A percentile compares a stretch with the other conserved stretches of the same genome.
phyloP scores from a whole-genome alignment of 2,329 filamentous ascomycete genomes.

The Geosmithia morbida region DNA sequence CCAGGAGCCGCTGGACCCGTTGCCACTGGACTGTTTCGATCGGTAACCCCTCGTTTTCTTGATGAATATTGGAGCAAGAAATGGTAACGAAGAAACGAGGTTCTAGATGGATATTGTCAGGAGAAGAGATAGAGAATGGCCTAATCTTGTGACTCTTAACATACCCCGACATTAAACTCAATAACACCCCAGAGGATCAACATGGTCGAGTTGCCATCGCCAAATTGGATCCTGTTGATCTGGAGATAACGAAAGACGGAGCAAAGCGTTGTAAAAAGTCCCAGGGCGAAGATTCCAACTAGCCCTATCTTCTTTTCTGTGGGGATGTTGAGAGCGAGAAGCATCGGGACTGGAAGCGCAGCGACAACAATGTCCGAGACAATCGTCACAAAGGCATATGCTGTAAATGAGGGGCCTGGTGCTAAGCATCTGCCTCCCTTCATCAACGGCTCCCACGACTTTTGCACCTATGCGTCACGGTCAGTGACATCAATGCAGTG shows the following conservation, averaged over 20 bases:
- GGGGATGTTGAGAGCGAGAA: slow-evolving; percentile 32
- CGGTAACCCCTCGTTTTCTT: slow-evolving; percentile 26
- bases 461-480: slow-evolving; percentile 14
- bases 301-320: slow-evolving; percentile 32
- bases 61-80: slow-evolving; percentile 26
- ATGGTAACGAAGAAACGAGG: slow-evolving; percentile 29
- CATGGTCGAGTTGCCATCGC: slow-evolving; percentile 40
- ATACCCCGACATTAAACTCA: slow-evolving; percentile 41
- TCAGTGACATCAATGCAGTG: background rate
- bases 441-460: slow-evolving; percentile 27
- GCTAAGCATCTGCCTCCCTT: slow-evolving; percentile 26
- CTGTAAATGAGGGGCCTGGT: slow-evolving; percentile 32
- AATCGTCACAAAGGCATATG: slow-evolving; percentile 35
- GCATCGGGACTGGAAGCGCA: slow-evolving; percentile 32
- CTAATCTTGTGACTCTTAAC: slow-evolving; percentile 6
- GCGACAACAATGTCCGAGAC: slow-evolving; percentile 34
- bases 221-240: slow-evolving; percentile 31
- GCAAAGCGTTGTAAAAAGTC: slow-evolving; percentile 39
- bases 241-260: slow-evolving; percentile 36
- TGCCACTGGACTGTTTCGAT: slow-evolving; percentile 11
- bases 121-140: background rate
- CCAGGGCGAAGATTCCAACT: slow-evolving; percentile 34
- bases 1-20: slow-evolving; percentile 1
- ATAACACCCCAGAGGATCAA: slow-evolving; percentile 41
- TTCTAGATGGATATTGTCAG: slow-evolving; percentile 14